Evolutionary conservation across 2,329 filamentous ascomycete genomes (phyloP).

Genomic region (Plenodomus biglobosus): DNA sequence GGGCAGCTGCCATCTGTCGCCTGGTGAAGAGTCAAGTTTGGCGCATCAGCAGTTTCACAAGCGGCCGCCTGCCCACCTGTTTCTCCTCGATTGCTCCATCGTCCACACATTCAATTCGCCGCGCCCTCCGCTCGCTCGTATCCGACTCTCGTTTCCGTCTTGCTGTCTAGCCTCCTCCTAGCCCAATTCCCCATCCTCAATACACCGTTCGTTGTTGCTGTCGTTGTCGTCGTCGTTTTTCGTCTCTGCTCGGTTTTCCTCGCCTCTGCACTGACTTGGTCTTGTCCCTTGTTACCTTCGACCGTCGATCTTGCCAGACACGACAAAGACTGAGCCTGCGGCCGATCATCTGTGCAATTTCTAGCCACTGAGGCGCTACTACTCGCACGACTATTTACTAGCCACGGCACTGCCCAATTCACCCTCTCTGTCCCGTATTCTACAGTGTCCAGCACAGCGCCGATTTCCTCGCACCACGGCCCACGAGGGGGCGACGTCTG

Average conservation of each 20-base stretch:
- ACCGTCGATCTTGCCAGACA: slow-evolving; percentile 22
- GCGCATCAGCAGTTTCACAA: slow-evolving; percentile 24
- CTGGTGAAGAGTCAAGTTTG: neutral
- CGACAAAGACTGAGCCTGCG: slow-evolving; percentile 43
- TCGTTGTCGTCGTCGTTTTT: no score
- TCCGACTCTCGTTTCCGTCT: slow-evolving; percentile 42
- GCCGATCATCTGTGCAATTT: slow-evolving; percentile 13
- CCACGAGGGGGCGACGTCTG: slow-evolving; percentile 27
- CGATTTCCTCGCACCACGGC: slow-evolving; percentile 14
- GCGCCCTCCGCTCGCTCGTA: slow-evolving; percentile 2
- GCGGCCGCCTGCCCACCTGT: slow-evolving; percentile 19
- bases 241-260: no score
- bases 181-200: neutral
- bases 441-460: no score
- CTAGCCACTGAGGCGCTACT: neutral
- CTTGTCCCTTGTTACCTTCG: slow-evolving; percentile 13
- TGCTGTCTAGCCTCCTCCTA: slow-evolving; percentile 17
- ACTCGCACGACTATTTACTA: slow-evolving; percentile 1
- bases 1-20: slow-evolving; percentile 15
- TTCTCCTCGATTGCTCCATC: slow-evolving; percentile 15
- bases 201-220: neutral
- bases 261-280: slow-evolving; percentile 10
- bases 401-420: neutral
- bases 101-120: slow-evolving; percentile 20
- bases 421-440: neutral